Evolutionary conservation across 2,329 filamentous ascomycete genomes (phyloP), one percentile per base, ranked within the genome.

Genomic region (Trichoderma endophyticum): DNA sequence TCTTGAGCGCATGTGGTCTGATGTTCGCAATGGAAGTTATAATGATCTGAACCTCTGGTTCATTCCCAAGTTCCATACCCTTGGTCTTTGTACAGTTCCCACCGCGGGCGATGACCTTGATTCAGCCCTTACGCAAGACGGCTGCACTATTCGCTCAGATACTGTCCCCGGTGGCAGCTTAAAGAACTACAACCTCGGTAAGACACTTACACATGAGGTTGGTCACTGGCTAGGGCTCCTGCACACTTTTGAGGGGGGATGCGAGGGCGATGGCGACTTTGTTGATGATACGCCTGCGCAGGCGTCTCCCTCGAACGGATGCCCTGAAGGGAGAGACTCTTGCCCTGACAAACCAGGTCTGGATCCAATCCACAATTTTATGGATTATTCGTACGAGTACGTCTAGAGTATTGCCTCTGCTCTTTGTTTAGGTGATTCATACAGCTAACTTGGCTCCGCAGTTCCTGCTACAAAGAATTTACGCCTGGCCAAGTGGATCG

Each of bases 21-120:
- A 32, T 18, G 43, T 86, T 57, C 82, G 82, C 73, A 81, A 82
- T 77, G 82, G 81, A 69, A 78, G 72, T 63, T 83, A 83, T 74
- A 54, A 75, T 3, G 79, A 82, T 71, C 80, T 86, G 34, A 86
- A 86, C 78, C 30, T 86, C 54, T 86, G 85, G 80, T 83, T 85
- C 77, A 77, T 83, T 65, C 76, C 77, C n/a, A 71, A 56, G 6
- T 48, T 75, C 18, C 15, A 18, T 9, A 36, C 68, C n/a, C 76
- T 75, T 60, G 83, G 83, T n/a, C 81, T 82, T 75, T 84, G 82
- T 78, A 82, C 83, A 75, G 81, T 84, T 76, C 83, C 83, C 28
- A 75, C 76, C 62, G 72, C 76, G 21, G 80, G 77, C 64, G 73
- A 74, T 7, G 34, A 75, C 26, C 71, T 70, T 3, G 61, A 36